These are phyloP conservation scores for Fusarium sp. DNA, from an alignment of 2,329 filamentous ascomycete genomes.

Conservation along the genomic window DNA sequence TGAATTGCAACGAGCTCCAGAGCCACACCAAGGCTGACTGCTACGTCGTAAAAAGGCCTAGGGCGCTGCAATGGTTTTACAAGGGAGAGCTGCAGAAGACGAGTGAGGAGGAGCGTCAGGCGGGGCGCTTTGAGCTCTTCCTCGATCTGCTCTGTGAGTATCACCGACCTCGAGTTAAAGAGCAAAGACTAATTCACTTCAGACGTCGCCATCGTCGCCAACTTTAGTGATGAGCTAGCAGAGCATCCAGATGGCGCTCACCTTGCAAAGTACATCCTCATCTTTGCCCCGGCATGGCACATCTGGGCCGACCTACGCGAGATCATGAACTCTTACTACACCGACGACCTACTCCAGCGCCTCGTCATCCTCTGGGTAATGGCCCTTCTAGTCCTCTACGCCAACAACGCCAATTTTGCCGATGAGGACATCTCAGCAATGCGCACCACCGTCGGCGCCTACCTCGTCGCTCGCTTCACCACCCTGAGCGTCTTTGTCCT, in stretches of 20 bases:
- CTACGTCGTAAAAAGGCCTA: constrained; percentile 49
- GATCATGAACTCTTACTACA: constrained; percentile 62
- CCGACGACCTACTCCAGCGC: constrained; percentile 58
- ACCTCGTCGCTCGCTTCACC: constrained; percentile 55
- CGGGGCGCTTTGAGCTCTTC: constrained; percentile 58
- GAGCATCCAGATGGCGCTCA: constrained; percentile 55
- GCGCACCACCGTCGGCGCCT: constrained; percentile 56
- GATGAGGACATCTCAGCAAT: constrained; percentile 55
- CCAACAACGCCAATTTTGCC: constrained; percentile 56
- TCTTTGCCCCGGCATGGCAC: constrained; percentile 58
- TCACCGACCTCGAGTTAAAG: background rate
- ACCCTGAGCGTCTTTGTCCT: constrained; percentile 52
- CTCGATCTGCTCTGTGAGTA: constrained; percentile 56
- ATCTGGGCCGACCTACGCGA: constrained; percentile 60
- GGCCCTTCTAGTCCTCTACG: constrained; percentile 57
- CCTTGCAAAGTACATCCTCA: constrained; percentile 58
- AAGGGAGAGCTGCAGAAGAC: constrained; percentile 52
- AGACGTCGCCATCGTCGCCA: constrained; percentile 59
- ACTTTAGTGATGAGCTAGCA: constrained; percentile 57
- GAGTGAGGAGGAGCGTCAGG: constrained; percentile 55
- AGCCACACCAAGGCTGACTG: constrained; percentile 43
- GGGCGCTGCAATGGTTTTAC: constrained; percentile 57
- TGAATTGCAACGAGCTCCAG: constrained; percentile 52
- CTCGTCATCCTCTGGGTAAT: constrained; percentile 60
- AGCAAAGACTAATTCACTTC: constrained; percentile 2